Evolutionary conservation across 345 rosid genomes (phyloP), one percentile per base, ranked within the genome.

Genomic region (Firmiana major): DNA sequence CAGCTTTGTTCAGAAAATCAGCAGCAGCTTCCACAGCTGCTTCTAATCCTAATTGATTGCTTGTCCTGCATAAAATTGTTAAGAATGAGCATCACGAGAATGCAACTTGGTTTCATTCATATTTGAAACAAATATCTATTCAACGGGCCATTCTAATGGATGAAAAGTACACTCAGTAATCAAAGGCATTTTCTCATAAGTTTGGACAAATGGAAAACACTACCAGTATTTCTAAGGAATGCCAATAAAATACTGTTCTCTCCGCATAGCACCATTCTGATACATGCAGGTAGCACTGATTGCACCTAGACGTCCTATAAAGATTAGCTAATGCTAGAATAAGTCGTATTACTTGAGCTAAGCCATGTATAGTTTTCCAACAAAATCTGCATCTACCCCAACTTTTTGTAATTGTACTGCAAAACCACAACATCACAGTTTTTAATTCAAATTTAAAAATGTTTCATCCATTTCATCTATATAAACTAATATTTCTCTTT

Each of bases 1-100:
- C 95, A 53, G 93, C 92, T 79, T 86, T 89, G 73, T 91, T 91
- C 77, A 91, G 78, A 74, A 91, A 88, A 17, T 73, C 79, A 22
- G 93, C 93, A 70, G 91, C 75, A 45, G 90, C 91, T 82, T 91
- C 91, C 51, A 91, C 91, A 48, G 95, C 95, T 77, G 91, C 93
- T 78, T 91, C 91, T 69, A 91, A 80, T 45, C 90, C 95, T 76
- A 86, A 63, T 26, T 80, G 87, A 78, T 91, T 91, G 85, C 93
- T 91, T n/a, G 79, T 76, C 81, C 95, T 91, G 84, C 85, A 85
- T 70, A 67, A 71, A 80, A 53, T 36, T 53, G 53, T 57, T 11
- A 21, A 73, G 16, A 7, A 53, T 63, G 38, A 66, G 73, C 62
- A 51, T 51, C 75, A 51, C 17, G 19, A 9, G 42, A 43, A 49